Conservation (phyloP, 2,329 filamentous ascomycete genomes). For the Botrytis fabae region DNA sequence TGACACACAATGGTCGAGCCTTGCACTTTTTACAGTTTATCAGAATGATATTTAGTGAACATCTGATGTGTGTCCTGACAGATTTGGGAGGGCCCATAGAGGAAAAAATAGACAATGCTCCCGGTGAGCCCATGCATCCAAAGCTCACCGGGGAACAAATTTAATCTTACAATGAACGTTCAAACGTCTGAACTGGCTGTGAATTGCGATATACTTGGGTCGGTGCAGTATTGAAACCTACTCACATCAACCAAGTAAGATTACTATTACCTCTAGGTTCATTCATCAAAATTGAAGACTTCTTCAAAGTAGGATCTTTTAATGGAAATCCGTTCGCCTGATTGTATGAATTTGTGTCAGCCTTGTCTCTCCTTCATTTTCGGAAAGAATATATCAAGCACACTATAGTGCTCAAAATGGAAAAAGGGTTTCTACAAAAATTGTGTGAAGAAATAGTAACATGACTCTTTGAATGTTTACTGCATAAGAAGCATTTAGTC, state of each 20-base stretch:
- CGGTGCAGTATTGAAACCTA: neutral
- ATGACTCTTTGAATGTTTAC: neutral
- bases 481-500: neutral
- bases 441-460: neutral
- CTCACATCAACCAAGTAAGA: neutral
- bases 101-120: neutral
- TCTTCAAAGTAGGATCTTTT: neutral
- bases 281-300: neutral
- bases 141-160: neutral
- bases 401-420: neutral
- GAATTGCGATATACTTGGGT: accelerated
- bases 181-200: neutral
- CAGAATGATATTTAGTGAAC: neutral
- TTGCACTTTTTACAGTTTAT: neutral
- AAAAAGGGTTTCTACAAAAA: too few relatives aligned
- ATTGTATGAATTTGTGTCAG: neutral
- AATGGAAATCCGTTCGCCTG: too few relatives aligned
- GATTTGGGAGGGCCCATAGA: neutral
- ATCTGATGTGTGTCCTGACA: neutral
- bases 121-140: neutral
- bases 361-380: neutral
- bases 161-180: neutral
- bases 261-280: neutral
- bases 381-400: neutral
- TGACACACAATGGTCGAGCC: neutral